Evolutionary conservation across 2,329 filamentous ascomycete genomes (phyloP), one percentile per base, ranked within the genome.

Genomic region (Leptographium radiaticola): DNA sequence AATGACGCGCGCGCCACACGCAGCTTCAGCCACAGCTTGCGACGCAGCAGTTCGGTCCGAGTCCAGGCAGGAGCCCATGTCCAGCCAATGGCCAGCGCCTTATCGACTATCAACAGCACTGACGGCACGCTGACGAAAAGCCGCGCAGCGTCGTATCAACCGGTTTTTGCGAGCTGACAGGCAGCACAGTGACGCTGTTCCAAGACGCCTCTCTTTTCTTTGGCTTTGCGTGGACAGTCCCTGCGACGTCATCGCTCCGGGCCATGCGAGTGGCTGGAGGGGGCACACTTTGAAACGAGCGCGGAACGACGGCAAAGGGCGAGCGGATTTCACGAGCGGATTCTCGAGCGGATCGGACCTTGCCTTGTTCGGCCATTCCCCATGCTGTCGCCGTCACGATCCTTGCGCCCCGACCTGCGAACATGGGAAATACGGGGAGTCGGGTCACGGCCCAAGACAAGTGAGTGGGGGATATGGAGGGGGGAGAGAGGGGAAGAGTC

Each of bases 391-490:
- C 34, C 25, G 11, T 20, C 34, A 36, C 44, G 36, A 33, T 44
- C 18, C 3, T 36, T 53, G 30, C 9, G 15, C 42, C 33, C 44
- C 49, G 20, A 53, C 45, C 49, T 42, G 52, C 46, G 51, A 61
- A 45, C 38, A 81, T 81, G 78, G 78, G 78, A 39, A 76, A 75
- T 61, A 75, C 69, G 59, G 62, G 71, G 52, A 81, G 79, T 66
- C 76, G 76, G 65, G 74, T 81, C 58, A 81, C 79, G 56, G 75
- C 74, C 63, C 90, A 96, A 73, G 91, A 97, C 72, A 89, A 89
- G 90, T 95, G 66, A 62, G 79, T 52, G 25, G 13, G 20, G 18
- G 15, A n/a, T 1, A 18, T 11, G 18, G n/a, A 20, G 33, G 9
- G 13, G 16, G 12, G 6, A 7, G 48, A 16, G 6, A 12, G 25